Percentiles rank a stretch among this genome's conserved stretches.
Conservation (phyloP, 306 rosid species). For the Crotalaria pallida region DNA sequence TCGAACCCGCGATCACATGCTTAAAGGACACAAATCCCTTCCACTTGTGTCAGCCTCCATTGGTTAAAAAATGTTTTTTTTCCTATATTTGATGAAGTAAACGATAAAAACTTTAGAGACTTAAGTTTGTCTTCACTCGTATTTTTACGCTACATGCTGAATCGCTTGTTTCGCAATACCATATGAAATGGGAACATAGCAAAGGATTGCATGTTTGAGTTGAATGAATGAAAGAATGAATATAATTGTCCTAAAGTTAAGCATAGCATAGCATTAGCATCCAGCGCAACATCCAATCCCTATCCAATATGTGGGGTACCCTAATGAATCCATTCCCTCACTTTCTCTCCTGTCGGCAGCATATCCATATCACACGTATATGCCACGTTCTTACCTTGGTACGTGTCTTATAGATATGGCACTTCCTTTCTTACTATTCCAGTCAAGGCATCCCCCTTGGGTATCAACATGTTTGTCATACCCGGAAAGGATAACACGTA, state of each 20-base stretch:
- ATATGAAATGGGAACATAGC: no score
- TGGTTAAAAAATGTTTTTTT: no score
- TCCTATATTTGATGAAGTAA: no score
- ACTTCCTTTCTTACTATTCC: not conserved
- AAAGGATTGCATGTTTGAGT: no score
- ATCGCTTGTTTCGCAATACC: no score
- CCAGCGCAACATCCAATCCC: not conserved
- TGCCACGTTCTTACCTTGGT: not conserved
- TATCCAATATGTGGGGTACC: not conserved
- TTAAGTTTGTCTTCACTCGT: no score
- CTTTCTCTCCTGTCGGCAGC: conserved; percentile 27
- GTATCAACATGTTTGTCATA: not conserved
- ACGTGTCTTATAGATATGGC: not conserved
- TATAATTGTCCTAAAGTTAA: not conserved
- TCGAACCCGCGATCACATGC: no score
- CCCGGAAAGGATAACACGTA: not conserved
- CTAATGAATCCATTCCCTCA: not conserved
- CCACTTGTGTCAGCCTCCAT: no score
- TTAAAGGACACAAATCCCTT: no score
- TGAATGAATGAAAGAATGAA: no score
- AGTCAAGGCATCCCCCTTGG: not conserved
- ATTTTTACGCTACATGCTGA: no score
- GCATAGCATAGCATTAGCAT: not conserved
- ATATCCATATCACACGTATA: not conserved
- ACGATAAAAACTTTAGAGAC: no score